Base-by-base conservation (phyloP, 192 early-diverging fungal species). In the Umbelopsis sp. region DNA sequence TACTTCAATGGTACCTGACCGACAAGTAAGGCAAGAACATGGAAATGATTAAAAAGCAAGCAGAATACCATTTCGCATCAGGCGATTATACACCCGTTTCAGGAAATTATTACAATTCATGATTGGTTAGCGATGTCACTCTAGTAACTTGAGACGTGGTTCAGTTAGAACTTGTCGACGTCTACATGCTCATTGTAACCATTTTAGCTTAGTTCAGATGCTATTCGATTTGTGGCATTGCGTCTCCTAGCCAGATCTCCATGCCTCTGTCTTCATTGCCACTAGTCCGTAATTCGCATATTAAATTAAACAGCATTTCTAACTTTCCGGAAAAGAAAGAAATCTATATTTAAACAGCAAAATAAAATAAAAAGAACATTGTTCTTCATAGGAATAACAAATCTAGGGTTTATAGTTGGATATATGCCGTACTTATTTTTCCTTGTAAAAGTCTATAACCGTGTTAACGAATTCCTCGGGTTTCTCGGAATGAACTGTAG, bases 401-500 rank as follows among this genome's bases (percentile, higher is more conserved):
- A 41, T 11, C 5, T 41, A 41, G 7, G 38, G 38, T 49, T 17
- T 49, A 49, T 49, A 21, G 20, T 16, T 9, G 47, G n/a, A 21
- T 17, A 49, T n/a, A 6, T n/a, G n/a, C n/a, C n/a, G n/a, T n/a
- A n/a, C 5, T 21, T 47, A 10, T 47, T 2, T 47, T 17, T 49
- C 47, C 24, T 65, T 66, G 32, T 25, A 73, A 54, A 91, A 91
- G 8, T 78, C 79, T 0, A 76, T 82, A 0, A 92, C 86, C 1
- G 87, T 45, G 6, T 79, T 68, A 52, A 87, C 70, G 69, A 92
- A 92, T 69, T 90, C 89, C 4, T 81, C 77, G 24, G 91, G 90
- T 73, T 84, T 90, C 75, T 92, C 89, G 0, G 90, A 85, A 77
- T 92, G 91, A n/a, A 90, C 85, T 84, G 36, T 26, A 8, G 36